Conservation (phyloP, 2,329 filamentous ascomycete genomes). For the Trichoderma sp. region DNA sequence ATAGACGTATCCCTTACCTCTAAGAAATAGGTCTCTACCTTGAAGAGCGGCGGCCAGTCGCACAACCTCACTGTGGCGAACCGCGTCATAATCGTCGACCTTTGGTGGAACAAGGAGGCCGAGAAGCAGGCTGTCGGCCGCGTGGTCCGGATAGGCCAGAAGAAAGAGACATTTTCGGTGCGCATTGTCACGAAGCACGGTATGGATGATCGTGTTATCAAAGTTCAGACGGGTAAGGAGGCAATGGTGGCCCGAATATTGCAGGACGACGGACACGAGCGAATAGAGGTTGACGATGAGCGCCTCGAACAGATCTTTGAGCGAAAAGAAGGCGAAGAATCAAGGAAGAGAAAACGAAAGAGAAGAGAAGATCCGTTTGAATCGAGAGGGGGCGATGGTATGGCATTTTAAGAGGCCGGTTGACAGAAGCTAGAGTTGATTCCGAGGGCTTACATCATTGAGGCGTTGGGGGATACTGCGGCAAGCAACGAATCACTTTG, state of each 20-base stretch:
- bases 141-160: constrained; percentile 59
- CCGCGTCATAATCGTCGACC: constrained; percentile 53
- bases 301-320: not conserved
- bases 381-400: not conserved
- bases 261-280: not conserved
- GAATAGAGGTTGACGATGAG: not conserved
- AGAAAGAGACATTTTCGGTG: not conserved
- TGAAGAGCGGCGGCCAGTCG: constrained; percentile 38
- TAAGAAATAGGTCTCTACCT: constrained; percentile 20
- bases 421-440: not conserved
- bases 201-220: not conserved
- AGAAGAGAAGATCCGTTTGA: not conserved
- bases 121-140: constrained; percentile 64
- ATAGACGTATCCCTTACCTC: not conserved
- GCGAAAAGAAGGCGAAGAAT: not conserved
- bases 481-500: not conserved
- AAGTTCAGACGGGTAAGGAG: not conserved
- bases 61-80: constrained; percentile 47
- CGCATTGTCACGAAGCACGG: not conserved
- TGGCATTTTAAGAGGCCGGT: not conserved
- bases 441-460: not conserved
- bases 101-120: constrained; percentile 60
- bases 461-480: not conserved
- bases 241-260: not conserved
- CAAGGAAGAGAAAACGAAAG: not conserved